Conservation (phyloP, 176 grass and related monocot species). For the Carex kokanica region DNA sequence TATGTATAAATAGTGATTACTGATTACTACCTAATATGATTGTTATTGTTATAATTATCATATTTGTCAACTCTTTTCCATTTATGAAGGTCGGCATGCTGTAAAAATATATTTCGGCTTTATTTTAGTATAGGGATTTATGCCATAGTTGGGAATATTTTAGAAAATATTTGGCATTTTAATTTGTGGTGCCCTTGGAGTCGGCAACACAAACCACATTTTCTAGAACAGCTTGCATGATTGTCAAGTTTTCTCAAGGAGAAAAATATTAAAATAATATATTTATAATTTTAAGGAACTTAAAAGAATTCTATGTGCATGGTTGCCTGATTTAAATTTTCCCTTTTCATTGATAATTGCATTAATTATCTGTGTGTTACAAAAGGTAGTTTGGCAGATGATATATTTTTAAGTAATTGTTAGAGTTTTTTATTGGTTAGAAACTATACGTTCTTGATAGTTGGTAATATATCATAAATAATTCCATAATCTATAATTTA, state of each 20-base stretch:
- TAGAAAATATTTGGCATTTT: constrained; percentile 27
- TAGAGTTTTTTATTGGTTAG: neutral
- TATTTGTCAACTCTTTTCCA: neutral
- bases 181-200: constrained; percentile 44
- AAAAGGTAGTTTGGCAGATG: neutral
- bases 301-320: constrained; percentile 20
- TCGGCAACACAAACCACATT: constrained; percentile 42
- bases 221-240: constrained; percentile 1
- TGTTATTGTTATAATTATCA: constrained; percentile 6
- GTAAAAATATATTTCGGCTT: neutral
- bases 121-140: neutral
- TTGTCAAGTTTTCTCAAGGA: neutral
- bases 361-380: constrained; percentile 5
- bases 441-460: neutral
- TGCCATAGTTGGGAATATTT: neutral
- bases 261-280: neutral
- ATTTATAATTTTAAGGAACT: constrained; percentile 2
- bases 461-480: neutral
- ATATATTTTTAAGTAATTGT: neutral
- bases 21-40: neutral
- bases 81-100: neutral
- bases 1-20: neutral
- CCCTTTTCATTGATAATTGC: constrained; percentile 15
- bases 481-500: neutral
- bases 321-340: neutral